Conservation (phyloP, 2,329 filamentous ascomycete species). For the Cordyceps javanica region DNA sequence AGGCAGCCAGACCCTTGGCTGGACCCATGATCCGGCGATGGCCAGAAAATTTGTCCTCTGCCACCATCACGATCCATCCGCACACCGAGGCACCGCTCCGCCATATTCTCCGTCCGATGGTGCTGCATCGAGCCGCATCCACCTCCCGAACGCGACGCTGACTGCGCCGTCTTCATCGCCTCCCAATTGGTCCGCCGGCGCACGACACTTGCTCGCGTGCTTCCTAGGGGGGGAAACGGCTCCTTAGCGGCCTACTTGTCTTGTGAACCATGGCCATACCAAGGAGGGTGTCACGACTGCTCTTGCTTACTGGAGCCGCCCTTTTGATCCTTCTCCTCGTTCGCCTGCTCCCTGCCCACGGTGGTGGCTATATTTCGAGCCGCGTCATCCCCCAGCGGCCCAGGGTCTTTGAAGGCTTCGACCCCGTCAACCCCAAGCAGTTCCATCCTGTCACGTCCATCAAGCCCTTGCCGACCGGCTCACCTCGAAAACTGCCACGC, state of each 20-base stretch:
- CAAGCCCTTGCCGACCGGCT: constrained; percentile 31
- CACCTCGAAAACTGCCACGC: constrained; percentile 19
- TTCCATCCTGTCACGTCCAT: constrained; percentile 26
- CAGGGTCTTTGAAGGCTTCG: constrained; percentile 8
- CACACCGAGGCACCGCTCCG: not conserved
- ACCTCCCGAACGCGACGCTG: not conserved
- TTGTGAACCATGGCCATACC: constrained; percentile 18
- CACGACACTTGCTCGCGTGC: not conserved
- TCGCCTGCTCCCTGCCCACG: constrained; percentile 16
- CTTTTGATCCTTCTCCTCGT: constrained; percentile 19
- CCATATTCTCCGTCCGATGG: constrained; percentile 1
- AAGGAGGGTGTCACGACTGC: constrained; percentile 19
- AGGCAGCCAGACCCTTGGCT: not conserved
- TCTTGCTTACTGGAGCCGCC: constrained; percentile 17
- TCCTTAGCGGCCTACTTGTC: not conserved
- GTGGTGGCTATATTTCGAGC: constrained; percentile 19
- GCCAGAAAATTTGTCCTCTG: not conserved
- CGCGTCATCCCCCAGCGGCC: constrained; percentile 12
- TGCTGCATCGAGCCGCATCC: not conserved
- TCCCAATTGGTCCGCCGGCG: not conserved
- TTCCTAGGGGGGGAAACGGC: not conserved
- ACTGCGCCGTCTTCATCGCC: not conserved
- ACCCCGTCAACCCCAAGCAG: constrained; percentile 7
- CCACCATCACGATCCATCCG: constrained; percentile 7
- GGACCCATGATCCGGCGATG: not conserved